Evolutionary conservation across 306 rosid genomes (phyloP).

Genomic region (Quercus dentata): DNA sequence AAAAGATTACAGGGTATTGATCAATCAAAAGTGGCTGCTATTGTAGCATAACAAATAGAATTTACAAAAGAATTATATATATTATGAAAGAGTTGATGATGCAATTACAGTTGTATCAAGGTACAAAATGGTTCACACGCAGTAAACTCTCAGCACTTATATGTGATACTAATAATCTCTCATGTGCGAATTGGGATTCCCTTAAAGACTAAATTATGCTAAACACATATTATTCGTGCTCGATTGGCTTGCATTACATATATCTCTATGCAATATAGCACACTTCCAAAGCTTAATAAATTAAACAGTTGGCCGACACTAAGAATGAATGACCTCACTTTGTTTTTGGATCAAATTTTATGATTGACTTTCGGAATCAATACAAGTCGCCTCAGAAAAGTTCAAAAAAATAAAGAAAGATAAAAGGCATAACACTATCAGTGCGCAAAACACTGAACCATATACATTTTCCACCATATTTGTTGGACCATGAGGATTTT

Average conservation of each 20-base stretch:
- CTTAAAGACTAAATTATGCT: conserved; percentile 2
- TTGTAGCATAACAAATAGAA: neutral
- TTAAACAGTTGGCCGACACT: conserved; percentile 47
- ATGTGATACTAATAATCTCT: neutral
- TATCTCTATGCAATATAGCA: conserved; percentile 14
- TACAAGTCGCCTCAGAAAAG: neutral
- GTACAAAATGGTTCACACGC: no score
- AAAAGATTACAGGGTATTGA: neutral
- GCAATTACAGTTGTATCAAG: no score
- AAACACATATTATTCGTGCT: conserved; percentile 1
- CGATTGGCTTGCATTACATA: conserved; percentile 24
- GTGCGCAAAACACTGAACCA: neutral
- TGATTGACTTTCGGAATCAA: conserved; percentile 14
- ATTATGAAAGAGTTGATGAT: no score
- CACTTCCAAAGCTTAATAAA: neutral
- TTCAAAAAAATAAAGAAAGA: neutral
- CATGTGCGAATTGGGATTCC: no score
- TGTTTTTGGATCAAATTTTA: conserved; percentile 4
- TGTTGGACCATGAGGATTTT: no score
- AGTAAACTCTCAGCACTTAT: neutral
- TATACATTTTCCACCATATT: no score
- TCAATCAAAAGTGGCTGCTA: neutral
- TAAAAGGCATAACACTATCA: neutral
- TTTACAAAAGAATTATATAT: neutral
- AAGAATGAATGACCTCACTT: conserved; percentile 44